Evolutionary conservation across 1,284 basidiomycete genomes (phyloP).

Genomic region (Uromyces viciae-fabae): DNA sequence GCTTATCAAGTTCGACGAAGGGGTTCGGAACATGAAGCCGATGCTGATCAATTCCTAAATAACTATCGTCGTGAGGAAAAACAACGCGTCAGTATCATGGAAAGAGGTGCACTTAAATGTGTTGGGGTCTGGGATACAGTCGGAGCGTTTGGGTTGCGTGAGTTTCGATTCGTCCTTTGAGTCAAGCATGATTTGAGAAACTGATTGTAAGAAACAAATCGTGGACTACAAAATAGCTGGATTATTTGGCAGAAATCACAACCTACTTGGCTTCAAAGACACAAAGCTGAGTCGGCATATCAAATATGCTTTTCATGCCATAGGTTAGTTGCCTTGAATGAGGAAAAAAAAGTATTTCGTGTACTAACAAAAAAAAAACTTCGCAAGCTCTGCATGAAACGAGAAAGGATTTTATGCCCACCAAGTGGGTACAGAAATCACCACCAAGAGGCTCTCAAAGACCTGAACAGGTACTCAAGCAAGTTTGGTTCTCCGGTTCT

Average conservation of each 20-base stretch:
- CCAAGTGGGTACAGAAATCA: slow-evolving; percentile 49
- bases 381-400: slow-evolving; percentile 49
- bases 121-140: slow-evolving; percentile 44
- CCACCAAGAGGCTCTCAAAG: slow-evolving; percentile 18
- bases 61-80: slow-evolving; percentile 32
- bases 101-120: slow-evolving; percentile 30
- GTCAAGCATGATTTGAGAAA: not conserved
- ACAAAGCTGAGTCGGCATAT: slow-evolving; percentile 51
- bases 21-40: slow-evolving; percentile 3
- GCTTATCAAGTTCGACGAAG: slow-evolving; percentile 43
- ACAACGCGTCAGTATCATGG: slow-evolving; percentile 17
- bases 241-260: slow-evolving; percentile 47
- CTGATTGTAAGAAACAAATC: not conserved
- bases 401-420: slow-evolving; percentile 51
- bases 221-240: slow-evolving; percentile 43
- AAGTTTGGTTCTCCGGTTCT: slow-evolving; percentile 53
- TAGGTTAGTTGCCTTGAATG: slow-evolving; percentile 35
- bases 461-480: slow-evolving; percentile 50
- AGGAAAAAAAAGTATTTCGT: not conserved
- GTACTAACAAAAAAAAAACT: not conserved
- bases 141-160: slow-evolving; percentile 37
- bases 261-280: slow-evolving; percentile 51
- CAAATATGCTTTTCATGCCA: slow-evolving; percentile 51
- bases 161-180: not conserved
- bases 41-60: slow-evolving; percentile 32